A percentile compares a stretch with the other conserved stretches of the same genome.
These are phyloP conservation scores for Halteria grandinella DNA, from an alignment of 73 alveolate genomes.

Conservation along the genomic window DNA sequence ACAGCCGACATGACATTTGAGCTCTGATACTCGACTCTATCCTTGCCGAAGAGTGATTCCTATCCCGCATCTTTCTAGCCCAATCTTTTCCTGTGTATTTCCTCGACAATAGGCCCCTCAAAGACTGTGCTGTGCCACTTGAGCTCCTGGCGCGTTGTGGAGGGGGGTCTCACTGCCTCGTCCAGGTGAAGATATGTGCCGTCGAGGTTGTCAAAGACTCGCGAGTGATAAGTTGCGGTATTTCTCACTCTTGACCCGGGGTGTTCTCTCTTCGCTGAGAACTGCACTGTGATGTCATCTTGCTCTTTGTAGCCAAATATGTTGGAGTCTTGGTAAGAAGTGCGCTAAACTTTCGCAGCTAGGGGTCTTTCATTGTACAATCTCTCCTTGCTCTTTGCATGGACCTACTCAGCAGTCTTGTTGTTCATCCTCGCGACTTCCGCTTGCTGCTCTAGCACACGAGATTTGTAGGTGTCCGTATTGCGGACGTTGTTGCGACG, in stretches of 20 bases:
- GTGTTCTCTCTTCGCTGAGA: conserved; percentile 2
- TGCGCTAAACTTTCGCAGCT: conserved; percentile 44
- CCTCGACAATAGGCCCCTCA: conserved; percentile 17
- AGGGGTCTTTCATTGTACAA: conserved; percentile 30
- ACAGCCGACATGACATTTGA: conserved; percentile 30
- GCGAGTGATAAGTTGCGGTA: conserved; percentile 14
- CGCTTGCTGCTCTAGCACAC: neutral
- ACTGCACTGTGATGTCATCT: conserved; percentile 36
- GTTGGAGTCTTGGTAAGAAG: conserved; percentile 68
- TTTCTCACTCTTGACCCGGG: neutral
- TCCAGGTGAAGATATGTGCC: too few relatives aligned
- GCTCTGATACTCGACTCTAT: conserved; percentile 10
- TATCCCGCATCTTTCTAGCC: conserved; percentile 35
- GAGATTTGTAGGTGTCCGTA: conserved; percentile 19
- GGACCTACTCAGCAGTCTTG: neutral
- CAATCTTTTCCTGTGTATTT: conserved; percentile 26
- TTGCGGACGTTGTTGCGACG: neutral
- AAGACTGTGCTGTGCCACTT: conserved; percentile 44
- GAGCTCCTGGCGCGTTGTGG: neutral
- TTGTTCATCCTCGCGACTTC: neutral
- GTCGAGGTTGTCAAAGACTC: neutral
- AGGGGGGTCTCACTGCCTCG: conserved; percentile 25
- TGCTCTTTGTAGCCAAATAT: conserved; percentile 67
- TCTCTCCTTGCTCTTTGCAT: neutral
- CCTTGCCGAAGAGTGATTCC: conserved; percentile 34